Evolutionary conservation across 208 protist species (phyloP), one percentile per base, ranked within the genome.

Genomic region (Trypanosoma mega): DNA sequence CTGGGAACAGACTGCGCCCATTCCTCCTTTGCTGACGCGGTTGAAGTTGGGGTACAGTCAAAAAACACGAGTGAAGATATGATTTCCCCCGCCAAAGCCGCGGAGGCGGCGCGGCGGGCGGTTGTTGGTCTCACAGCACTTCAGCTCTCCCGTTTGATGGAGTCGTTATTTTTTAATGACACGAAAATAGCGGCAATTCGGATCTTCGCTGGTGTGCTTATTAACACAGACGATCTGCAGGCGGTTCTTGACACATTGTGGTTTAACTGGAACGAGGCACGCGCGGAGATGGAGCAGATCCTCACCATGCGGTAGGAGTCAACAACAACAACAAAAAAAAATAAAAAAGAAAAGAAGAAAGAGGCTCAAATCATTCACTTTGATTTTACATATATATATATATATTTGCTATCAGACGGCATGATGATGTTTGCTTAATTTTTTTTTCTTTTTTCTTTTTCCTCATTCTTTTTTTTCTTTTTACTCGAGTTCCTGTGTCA

Each of bases 231-330:
- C 31, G 62, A 60, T 31, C 29, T 68, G 6, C 51, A 68, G n/a
- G 44, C 51, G 14, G 62, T 68, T 24, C 52, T 68, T 45, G 62
- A 60, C 37, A 61, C 51, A 6, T 55, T 68, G 26, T 68, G 62
- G 62, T 68, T 68, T 52, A 11, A 39, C n/a, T 68, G 62, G 62
- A 51, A 68, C 9, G 54, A 68, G 62, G 46, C 62, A 2, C 62
- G 43, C 12, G 34, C 1, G 43, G 62, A 59, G 37, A 39, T 68
- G 43, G 62, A 68, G 43, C 53, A 60, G 20, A 54, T 58, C 24
- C 41, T 68, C 8, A 39, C 34, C 12, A 39, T 39, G 34, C 12
- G 12, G 8, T 39, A n/a, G n/a, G 34, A 39, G 34, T 39, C 34
- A 12, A 39, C 34, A 39, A 12, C 6, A 6, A 6, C 8, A 6